A percentile compares a stretch with the other conserved stretches of the same genome.
These are phyloP conservation scores for Venturiaceae sp. DNA, from an alignment of 2,329 filamentous ascomycete species.

Conservation along the genomic window DNA sequence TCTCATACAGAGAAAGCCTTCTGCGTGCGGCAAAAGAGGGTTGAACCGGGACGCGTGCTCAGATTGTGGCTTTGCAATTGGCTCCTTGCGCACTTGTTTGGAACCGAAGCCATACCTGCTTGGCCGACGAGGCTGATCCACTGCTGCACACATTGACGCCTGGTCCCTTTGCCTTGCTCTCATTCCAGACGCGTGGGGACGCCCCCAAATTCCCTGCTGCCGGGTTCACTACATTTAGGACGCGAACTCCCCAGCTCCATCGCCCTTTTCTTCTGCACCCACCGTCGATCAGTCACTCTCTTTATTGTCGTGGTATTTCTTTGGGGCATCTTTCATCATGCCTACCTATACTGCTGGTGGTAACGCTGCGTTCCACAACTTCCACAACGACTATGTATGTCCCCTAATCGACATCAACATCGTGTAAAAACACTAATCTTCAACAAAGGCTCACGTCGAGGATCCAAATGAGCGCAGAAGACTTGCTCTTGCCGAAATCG, in stretches of 20 bases:
- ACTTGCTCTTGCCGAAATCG: slow-evolving; percentile 70
- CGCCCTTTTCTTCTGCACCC: not conserved
- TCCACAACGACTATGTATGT: slow-evolving; percentile 11
- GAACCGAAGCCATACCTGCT: too few relatives aligned
- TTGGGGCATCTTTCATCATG: not conserved
- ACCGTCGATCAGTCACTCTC: not conserved
- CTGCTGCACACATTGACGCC: not conserved
- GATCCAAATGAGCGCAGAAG: slow-evolving; percentile 72
- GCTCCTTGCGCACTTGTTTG: too few relatives aligned
- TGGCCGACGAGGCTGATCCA: not conserved
- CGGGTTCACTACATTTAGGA: not conserved
- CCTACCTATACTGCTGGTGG: slow-evolving; percentile 14
- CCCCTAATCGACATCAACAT: not conserved
- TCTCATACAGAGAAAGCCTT: too few relatives aligned
- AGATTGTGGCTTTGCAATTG: too few relatives aligned
- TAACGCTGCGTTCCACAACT: slow-evolving; percentile 18
- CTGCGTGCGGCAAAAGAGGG: too few relatives aligned
- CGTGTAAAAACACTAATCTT: not conserved
- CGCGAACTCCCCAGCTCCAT: not conserved
- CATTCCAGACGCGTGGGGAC: not conserved
- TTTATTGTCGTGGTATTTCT: not conserved
- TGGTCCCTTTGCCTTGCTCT: too few relatives aligned
- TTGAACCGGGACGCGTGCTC: too few relatives aligned
- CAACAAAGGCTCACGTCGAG: slow-evolving; percentile 31
- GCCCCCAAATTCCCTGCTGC: not conserved